Evolutionary conservation across 2,329 filamentous ascomycete species (phyloP).

Genomic region (Trichoderma hamatum): DNA sequence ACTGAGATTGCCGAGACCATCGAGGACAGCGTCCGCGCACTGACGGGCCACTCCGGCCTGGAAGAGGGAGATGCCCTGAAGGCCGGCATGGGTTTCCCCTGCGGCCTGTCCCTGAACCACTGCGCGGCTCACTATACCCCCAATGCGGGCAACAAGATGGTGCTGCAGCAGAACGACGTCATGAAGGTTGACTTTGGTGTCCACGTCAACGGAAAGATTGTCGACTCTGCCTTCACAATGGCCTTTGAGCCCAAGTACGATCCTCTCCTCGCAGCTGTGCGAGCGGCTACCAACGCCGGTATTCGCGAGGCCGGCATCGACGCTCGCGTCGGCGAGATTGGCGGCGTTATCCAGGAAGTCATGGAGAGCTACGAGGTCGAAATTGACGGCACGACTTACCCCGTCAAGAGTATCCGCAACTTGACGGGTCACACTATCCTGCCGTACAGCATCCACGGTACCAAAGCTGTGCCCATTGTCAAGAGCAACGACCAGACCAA

Average conservation of each 20-base stretch:
- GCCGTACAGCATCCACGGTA: conserved; percentile 87
- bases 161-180: conserved; percentile 73
- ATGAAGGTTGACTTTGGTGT: conserved; percentile 84
- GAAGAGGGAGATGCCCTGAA: conserved; percentile 77
- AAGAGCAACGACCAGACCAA: conserved; percentile 86
- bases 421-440: conserved; percentile 89
- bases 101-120: conserved; percentile 80
- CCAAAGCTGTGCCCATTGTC: conserved; percentile 91
- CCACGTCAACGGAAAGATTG: conserved; percentile 77
- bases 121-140: conserved; percentile 86
- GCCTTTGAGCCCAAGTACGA: conserved; percentile 76
- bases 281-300: conserved; percentile 81
- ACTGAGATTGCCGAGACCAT: conserved; percentile 87
- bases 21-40: conserved; percentile 75
- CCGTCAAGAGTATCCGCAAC: conserved; percentile 83
- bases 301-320: conserved; percentile 86
- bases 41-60: conserved; percentile 76
- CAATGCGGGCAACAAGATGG: conserved; percentile 80
- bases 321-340: conserved; percentile 83
- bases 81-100: conserved; percentile 85
- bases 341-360: conserved; percentile 80
- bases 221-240: conserved; percentile 80
- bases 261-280: conserved; percentile 71
- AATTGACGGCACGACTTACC: conserved; percentile 75
- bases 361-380: conserved; percentile 95